These are phyloP conservation scores for Ceratobasidium sp. DNA, from an alignment of 1,284 basidiomycete species.

Conservation along the genomic window DNA sequence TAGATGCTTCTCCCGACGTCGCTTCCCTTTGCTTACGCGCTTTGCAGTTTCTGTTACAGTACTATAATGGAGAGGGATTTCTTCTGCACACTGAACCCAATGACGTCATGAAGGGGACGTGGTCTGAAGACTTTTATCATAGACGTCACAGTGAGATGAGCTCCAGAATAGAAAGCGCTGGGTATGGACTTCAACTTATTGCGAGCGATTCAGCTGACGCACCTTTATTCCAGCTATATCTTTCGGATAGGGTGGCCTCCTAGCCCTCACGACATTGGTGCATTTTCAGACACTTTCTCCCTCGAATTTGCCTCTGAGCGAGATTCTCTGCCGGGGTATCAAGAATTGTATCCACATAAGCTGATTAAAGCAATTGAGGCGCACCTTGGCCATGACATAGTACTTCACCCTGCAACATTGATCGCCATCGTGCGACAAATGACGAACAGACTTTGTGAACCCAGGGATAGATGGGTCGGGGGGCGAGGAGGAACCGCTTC, in stretches of 20 bases:
- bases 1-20: background rate
- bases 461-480: background rate
- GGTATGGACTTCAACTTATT: background rate
- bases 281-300: background rate
- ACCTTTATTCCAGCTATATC: background rate
- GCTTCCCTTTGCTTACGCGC: constrained; percentile 7
- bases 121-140: constrained; percentile 3
- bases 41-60: background rate
- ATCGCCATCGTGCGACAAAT: background rate
- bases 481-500: too few relatives aligned
- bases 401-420: constrained; percentile 9
- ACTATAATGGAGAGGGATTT: background rate
- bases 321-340: background rate
- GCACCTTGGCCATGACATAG: background rate
- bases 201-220: background rate
- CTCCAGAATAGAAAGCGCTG: background rate
- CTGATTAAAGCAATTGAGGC: background rate
- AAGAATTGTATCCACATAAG: background rate
- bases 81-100: background rate
- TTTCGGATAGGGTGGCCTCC: background rate
- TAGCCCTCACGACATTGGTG: background rate
- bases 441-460: background rate
- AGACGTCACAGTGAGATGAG: background rate
- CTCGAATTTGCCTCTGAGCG: background rate
- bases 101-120: background rate